Percentiles rank a stretch among this genome's conserved stretches.
Conservation (phyloP, 352 stramenopile species). For the Phytophthora sp. region DNA sequence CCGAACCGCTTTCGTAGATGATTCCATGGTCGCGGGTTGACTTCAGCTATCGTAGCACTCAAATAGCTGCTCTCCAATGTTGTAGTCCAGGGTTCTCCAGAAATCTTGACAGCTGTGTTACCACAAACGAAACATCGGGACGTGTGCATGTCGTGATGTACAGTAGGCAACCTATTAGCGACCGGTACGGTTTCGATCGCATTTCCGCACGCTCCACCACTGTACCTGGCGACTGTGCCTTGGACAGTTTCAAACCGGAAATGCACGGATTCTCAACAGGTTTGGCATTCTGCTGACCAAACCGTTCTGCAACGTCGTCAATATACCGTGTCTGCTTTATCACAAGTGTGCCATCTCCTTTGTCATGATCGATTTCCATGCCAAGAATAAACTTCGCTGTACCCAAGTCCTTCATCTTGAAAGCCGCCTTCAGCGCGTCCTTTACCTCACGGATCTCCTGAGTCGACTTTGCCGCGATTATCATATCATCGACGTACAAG, state of each 20-base stretch:
- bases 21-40: background rate
- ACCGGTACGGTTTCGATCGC: background rate
- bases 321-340: background rate
- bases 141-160: background rate
- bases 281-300: background rate
- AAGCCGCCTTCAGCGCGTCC: background rate
- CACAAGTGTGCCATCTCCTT: background rate
- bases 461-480: background rate
- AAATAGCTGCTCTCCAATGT: background rate
- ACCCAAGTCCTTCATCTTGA: conserved; percentile 1
- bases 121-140: background rate
- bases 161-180: background rate
- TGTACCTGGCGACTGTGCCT: background rate
- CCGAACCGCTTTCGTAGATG: background rate
- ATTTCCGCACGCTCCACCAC: background rate
- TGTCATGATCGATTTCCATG: background rate
- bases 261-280: background rate
- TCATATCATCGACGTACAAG: background rate
- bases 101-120: background rate
- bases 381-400: background rate
- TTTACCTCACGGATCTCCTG: conserved; percentile 1
- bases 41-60: background rate
- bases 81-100: background rate
- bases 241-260: background rate
- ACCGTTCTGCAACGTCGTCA: background rate